These are phyloP conservation scores for Sporobolomyces phaffii DNA, from an alignment of 768 basidiomycete species.

Conservation along the genomic window DNA sequence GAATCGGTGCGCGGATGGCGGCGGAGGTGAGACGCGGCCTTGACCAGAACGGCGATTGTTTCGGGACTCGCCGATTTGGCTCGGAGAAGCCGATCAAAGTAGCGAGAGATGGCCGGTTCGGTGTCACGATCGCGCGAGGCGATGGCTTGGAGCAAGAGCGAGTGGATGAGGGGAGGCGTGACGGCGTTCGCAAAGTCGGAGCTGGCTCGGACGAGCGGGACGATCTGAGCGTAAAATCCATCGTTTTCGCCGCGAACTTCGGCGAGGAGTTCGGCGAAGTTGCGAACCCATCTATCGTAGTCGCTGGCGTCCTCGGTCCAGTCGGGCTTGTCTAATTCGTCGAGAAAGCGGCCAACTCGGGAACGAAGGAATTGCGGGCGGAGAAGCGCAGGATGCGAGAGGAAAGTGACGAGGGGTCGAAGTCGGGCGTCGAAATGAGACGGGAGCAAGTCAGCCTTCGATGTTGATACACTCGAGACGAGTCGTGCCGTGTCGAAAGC, in stretches of 20 bases:
- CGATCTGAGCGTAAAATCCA: constrained; percentile 66
- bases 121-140: neutral
- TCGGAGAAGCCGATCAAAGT: constrained; percentile 58
- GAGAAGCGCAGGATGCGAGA: neutral
- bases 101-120: constrained; percentile 49
- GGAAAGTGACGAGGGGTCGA: neutral
- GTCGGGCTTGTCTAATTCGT: neutral
- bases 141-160: constrained; percentile 50
- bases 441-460: neutral
- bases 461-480: constrained; percentile 8
- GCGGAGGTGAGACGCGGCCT: constrained; percentile 73
- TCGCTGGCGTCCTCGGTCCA: neutral
- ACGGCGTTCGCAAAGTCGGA: constrained; percentile 59
- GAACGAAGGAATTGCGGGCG: neutral
- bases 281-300: constrained; percentile 16
- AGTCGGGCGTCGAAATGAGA: neutral
- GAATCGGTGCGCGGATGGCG: constrained; percentile 57
- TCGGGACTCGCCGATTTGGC: constrained; percentile 39
- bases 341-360: neutral
- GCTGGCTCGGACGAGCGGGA: constrained; percentile 56
- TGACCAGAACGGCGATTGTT: constrained; percentile 54
- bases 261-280: constrained; percentile 27
- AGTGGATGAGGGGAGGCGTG: constrained; percentile 70
- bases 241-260: constrained; percentile 41
- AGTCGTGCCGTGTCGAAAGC: constrained; percentile 14